Percentiles rank a stretch among this genome's conserved stretches.
Evolutionary conservation across 331 rosid genomes (phyloP).

Genomic region (Pyrus hybrid): DNA sequence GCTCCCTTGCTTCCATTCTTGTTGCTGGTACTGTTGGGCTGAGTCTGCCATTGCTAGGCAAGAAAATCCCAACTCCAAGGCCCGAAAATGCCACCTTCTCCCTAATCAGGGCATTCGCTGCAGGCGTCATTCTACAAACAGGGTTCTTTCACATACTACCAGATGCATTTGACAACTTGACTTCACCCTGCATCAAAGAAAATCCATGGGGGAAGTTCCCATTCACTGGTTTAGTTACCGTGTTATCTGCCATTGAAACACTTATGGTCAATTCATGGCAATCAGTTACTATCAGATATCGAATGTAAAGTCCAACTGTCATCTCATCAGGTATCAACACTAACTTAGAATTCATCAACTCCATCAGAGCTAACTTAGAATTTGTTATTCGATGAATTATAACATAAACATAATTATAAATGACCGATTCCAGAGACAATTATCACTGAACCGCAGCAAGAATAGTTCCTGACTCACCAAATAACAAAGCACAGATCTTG

Average conservation of each 20-base stretch:
- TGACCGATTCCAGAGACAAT: background rate
- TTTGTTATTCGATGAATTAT: background rate
- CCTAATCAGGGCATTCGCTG: conserved; percentile 73
- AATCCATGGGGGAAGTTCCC: conserved; percentile 61
- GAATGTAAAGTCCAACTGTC: conserved; percentile 16
- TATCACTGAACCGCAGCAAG: background rate
- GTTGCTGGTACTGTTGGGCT: conserved; percentile 64
- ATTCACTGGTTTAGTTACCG: conserved; percentile 51
- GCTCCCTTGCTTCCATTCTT: conserved; percentile 53
- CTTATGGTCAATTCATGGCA: conserved; percentile 58
- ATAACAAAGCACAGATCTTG: background rate
- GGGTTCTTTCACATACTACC: conserved; percentile 75
- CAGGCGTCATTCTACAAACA: conserved; percentile 62
- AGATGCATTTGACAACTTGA: conserved; percentile 45
- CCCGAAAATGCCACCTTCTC: conserved; percentile 53
- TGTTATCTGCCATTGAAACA: conserved; percentile 54
- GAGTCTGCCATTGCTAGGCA: conserved; percentile 48
- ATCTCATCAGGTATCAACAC: background rate
- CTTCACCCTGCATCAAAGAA: conserved; percentile 42
- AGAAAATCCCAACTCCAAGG: conserved; percentile 36
- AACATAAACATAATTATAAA: no score
- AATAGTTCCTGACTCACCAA: background rate
- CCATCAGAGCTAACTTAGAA: background rate
- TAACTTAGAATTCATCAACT: no score
- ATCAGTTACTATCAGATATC: conserved; percentile 45